These are phyloP conservation scores for Cercospora brassicicola DNA, from an alignment of 2,329 filamentous ascomycete genomes.

Conservation along the genomic window DNA sequence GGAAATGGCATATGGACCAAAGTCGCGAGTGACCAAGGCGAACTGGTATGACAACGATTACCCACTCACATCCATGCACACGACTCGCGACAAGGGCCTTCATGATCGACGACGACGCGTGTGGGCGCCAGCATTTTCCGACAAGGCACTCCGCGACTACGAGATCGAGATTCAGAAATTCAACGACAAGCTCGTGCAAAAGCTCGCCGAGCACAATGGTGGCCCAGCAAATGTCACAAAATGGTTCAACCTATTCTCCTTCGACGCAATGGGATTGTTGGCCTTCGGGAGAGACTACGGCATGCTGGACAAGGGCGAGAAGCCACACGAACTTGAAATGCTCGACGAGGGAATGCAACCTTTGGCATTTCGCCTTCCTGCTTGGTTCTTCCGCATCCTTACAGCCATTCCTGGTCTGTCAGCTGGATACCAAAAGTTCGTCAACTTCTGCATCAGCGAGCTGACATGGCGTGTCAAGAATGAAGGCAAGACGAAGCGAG, in stretches of 20 bases:
- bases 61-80: constrained; percentile 44
- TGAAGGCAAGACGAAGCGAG: constrained; percentile 25
- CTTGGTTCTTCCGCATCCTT: constrained; percentile 42
- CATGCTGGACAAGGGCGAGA: constrained; percentile 41
- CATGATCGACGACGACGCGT: constrained; percentile 46
- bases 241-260: constrained; percentile 48
- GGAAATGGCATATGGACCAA: constrained; percentile 42
- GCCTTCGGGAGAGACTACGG: constrained; percentile 48
- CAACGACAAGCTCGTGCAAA: constrained; percentile 40
- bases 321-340: constrained; percentile 42
- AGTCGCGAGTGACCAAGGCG: constrained; percentile 45
- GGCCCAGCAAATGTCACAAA: constrained; percentile 43
- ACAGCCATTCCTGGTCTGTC: constrained; percentile 40
- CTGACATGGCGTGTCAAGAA: constrained; percentile 40
- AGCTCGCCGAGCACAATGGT: constrained; percentile 34
- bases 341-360: constrained; percentile 41
- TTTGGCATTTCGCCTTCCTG: constrained; percentile 34
- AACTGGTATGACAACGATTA: constrained; percentile 45
- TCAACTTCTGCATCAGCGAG: constrained; percentile 42
- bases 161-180: constrained; percentile 43
- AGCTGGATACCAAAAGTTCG: constrained; percentile 41
- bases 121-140: constrained; percentile 47
- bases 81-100: constrained; percentile 39
- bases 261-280: constrained; percentile 50
- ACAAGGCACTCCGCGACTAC: constrained; percentile 46